Evolutionary conservation across 78 protist genomes (phyloP).

Genomic region (Cavenderia fasciculata): DNA sequence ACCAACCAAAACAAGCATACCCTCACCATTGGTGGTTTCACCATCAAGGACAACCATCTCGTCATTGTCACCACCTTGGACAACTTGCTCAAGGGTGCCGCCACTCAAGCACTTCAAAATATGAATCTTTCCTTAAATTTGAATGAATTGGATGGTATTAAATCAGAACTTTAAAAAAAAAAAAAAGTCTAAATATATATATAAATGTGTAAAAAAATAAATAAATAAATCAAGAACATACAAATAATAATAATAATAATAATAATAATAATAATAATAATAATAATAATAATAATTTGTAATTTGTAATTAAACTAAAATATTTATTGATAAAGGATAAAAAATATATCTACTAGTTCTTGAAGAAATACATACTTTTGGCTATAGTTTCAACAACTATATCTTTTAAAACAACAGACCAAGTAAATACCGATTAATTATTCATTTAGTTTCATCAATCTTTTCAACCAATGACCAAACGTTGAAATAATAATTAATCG

Average conservation of each 20-base stretch:
- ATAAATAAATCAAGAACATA: not conserved
- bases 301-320: too few species aligned
- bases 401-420: too few species aligned
- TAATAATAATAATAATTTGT: not conserved
- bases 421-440: too few species aligned
- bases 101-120: slow-evolving; percentile 87
- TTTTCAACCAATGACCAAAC: too few species aligned
- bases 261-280: slow-evolving; percentile 3
- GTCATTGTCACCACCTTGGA: slow-evolving; percentile 85
- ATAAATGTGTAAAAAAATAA: not conserved
- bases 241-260: not conserved
- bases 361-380: too few species aligned
- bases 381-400: too few species aligned
- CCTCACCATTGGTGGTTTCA: slow-evolving; percentile 80
- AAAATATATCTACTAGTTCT: too few species aligned
- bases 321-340: too few species aligned
- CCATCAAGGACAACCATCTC: slow-evolving; percentile 59
- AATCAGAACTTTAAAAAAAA: slow-evolving; percentile 18
- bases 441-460: too few species aligned
- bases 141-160: slow-evolving; percentile 67
- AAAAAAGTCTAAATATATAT: too few species aligned
- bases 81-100: slow-evolving; percentile 89
- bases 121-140: slow-evolving; percentile 81
- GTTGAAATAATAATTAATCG: too few species aligned
- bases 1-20: slow-evolving; percentile 71